Conservation (phyloP, 441 rosid genomes). For the Theobroma grandiflorum region DNA sequence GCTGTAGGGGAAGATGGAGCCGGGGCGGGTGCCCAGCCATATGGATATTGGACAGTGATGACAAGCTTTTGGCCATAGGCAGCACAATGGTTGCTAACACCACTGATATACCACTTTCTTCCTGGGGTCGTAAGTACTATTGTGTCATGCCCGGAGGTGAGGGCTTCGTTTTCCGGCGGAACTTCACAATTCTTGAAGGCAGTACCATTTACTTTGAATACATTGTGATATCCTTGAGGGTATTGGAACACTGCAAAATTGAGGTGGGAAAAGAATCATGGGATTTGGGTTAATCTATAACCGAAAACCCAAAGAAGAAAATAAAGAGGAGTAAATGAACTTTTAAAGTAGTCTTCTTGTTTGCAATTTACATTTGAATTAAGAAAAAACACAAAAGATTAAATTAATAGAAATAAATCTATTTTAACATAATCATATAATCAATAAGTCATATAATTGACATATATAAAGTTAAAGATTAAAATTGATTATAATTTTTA, state of each 20-base stretch:
- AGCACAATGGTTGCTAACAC: constrained; percentile 39
- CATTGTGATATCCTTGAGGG: constrained; percentile 37
- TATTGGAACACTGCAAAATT: constrained; percentile 42
- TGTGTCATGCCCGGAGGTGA: constrained; percentile 34
- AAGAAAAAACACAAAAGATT: too few species aligned
- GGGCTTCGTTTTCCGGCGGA: constrained; percentile 23
- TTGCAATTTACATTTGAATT: not conserved
- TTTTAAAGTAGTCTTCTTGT: not conserved
- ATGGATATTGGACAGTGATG: constrained; percentile 28
- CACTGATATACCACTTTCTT: constrained; percentile 50
- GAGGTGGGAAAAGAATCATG: not conserved
- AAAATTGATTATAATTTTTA: too few species aligned
- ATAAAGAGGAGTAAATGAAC: too few species aligned
- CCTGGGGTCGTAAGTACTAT: constrained; percentile 38
- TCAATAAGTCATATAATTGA: too few species aligned
- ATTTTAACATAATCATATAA: not conserved
- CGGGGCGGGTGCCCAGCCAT: not conserved
- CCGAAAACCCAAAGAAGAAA: not conserved
- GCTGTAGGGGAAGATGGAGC: not conserved
- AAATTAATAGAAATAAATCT: too few species aligned
- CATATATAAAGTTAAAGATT: too few species aligned
- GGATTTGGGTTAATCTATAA: too few species aligned
- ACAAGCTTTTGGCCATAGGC: constrained; percentile 30
- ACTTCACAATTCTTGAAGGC: constrained; percentile 33
- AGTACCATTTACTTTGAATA: constrained; percentile 41